phyloP scores from a whole-genome alignment of 2,329 filamentous ascomycete genomes.

The Decorospora gaudefroyi region DNA sequence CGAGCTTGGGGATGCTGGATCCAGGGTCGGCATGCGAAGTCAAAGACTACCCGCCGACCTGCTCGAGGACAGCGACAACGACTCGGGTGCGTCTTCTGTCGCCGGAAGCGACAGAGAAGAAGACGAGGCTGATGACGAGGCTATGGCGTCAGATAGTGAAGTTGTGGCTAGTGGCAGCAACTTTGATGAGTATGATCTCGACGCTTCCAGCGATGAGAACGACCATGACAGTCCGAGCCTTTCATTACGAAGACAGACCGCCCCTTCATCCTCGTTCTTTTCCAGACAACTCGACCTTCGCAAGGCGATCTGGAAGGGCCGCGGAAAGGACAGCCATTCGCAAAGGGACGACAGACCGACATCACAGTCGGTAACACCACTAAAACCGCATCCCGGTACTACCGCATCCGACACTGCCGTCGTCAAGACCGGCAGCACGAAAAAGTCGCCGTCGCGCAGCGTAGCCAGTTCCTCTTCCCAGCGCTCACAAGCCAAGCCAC shows the following conservation, averaged over 20 bases:
- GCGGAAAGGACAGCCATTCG: conserved; percentile 15
- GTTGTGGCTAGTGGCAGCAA: conserved; percentile 38
- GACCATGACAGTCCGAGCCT: conserved; percentile 18
- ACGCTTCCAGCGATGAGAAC: conserved; percentile 39
- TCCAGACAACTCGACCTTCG: conserved; percentile 35
- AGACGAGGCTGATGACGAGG: conserved; percentile 37
- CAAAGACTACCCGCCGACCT: conserved; percentile 69
- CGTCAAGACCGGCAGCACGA: conserved; percentile 5
- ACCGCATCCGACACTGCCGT: conserved; percentile 39
- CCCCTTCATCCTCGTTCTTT: conserved; percentile 33
- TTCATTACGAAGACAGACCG: conserved; percentile 27
- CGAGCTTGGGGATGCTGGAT: conserved; percentile 58
- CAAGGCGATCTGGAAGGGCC: conserved; percentile 33
- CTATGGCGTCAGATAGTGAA: conserved; percentile 38
- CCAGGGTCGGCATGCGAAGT: conserved; percentile 75
- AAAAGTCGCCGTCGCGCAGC: conserved; percentile 16
- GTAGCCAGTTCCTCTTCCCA: conserved; percentile 26
- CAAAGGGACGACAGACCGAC: conserved; percentile 21
- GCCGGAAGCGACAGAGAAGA: conserved; percentile 14
- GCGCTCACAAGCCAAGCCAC: conserved; percentile 49
- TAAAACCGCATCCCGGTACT: conserved; percentile 32
- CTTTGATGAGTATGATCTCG: conserved; percentile 43
- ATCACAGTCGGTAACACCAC: conserved; percentile 28
- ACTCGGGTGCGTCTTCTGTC: conserved; percentile 32
- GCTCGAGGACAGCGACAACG: conserved; percentile 47